Base-by-base conservation (phyloP, 306 rosid species). In the cucumber (Cucumis sativus) region DNA sequence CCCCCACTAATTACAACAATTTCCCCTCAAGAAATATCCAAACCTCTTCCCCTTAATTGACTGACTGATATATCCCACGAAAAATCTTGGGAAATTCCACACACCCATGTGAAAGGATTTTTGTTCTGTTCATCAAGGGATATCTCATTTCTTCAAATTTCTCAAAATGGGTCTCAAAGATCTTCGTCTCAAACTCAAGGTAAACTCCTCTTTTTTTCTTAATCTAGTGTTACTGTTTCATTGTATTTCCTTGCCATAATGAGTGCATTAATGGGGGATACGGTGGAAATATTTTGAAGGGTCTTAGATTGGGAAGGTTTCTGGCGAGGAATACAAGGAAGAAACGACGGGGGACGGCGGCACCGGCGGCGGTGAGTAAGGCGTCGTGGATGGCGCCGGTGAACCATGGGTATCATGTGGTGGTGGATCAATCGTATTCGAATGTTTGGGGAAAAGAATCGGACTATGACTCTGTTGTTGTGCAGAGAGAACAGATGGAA, bases 321-420 rank as follows among this genome's bases (percentile, higher is more conserved):
- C 54, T 83, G 17, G 75, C 70, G 54, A 83, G 90, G 45, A 74
- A 67, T 54, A 77, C 80, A 5, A 77, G 78, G 59, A 74, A 82
- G n/a, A 84, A 82, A 65, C 84, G 78, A 83, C 83, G 84, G 78
- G 6, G 59, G 79, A 21, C 60, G 23, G 33, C 66, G 62, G 81
- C 60, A 21, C 40, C 66, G 54, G 81, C 60, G 28, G 45, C 66
- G 58, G 82, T 41, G 69, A 87, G 86, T 21, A 33, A 20, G 63
- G 83, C 86, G 11, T 86, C 94, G 68, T 90, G 97, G 98, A 88
- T 91, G 96, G 77, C 80, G 79, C 96, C 98, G 73, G 83, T 94
- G 41, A 82, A 89, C 28, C 97, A 94, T 79, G 98, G 98, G 0
- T 83, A 81, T 60, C 86, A 90, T 57, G 88, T 85, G 17, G 81